Evolutionary conservation across 371 early-diverging fungal species (phyloP).

Genomic region (Choanephora cucurbitarum): DNA sequence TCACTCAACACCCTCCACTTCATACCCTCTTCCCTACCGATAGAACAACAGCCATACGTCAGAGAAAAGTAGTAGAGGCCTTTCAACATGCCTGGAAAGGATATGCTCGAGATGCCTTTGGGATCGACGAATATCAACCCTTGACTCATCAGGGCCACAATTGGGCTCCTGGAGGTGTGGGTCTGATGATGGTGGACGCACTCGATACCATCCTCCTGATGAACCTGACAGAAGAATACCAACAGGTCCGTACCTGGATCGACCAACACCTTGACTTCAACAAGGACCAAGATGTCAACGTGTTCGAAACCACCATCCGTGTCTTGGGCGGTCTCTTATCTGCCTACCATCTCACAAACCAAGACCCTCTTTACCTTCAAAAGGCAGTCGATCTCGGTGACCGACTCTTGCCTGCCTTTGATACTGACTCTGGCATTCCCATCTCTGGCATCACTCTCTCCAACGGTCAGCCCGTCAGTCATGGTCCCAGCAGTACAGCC

Average conservation of each 20-base stretch:
- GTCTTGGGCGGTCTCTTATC: constrained; percentile 88
- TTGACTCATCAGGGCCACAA: constrained; percentile 51
- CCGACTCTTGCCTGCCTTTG: constrained; percentile 76
- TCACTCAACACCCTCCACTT: constrained; percentile 34
- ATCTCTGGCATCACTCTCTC: constrained; percentile 69
- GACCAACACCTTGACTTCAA: constrained; percentile 59
- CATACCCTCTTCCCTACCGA: constrained; percentile 17
- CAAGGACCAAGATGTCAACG: constrained; percentile 73
- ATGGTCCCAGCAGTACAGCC: constrained; percentile 69
- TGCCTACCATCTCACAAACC: constrained; percentile 75
- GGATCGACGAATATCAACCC: constrained; percentile 84
- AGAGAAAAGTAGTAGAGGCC: constrained; percentile 52
- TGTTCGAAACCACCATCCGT: constrained; percentile 95
- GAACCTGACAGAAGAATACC: constrained; percentile 75
- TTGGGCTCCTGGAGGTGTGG: constrained; percentile 65
- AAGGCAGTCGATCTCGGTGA: constrained; percentile 84
- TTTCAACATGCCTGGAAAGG: constrained; percentile 80
- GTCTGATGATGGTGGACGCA: constrained; percentile 83
- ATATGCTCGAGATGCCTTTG: constrained; percentile 78
- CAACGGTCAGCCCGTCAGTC: constrained; percentile 31
- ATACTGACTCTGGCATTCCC: constrained; percentile 77
- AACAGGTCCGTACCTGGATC: constrained; percentile 70
- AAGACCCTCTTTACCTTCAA: constrained; percentile 64
- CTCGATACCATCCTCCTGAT: constrained; percentile 85
- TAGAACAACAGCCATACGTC: constrained; percentile 34